Conservation (phyloP, 1,139 yeast genomes). For the Debaryomyces psychrophilus region DNA sequence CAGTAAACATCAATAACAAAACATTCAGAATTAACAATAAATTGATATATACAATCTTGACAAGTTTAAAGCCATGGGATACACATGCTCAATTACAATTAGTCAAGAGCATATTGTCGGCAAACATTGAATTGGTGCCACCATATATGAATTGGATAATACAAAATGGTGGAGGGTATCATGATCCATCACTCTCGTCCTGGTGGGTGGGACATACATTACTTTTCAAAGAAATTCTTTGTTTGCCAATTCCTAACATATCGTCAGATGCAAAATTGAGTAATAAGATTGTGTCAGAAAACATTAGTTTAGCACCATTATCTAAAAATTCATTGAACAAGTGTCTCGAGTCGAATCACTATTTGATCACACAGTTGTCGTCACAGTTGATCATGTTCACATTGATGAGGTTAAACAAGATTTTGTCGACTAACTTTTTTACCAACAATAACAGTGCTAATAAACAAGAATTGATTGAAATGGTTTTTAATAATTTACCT, state of each 20-base stretch:
- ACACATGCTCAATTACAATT: conserved; percentile 63
- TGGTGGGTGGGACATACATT: conserved; percentile 82
- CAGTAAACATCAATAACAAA: conserved; percentile 45
- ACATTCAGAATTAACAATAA: conserved; percentile 67
- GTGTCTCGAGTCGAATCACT: conserved; percentile 56
- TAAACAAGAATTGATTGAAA: conserved; percentile 33
- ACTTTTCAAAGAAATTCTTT: conserved; percentile 59
- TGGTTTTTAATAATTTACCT: conserved; percentile 34
- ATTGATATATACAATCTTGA: conserved; percentile 62
- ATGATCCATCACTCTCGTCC: conserved; percentile 72
- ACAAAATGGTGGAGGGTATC: conserved; percentile 58
- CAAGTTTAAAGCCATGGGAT: conserved; percentile 80
- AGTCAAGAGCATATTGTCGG: conserved; percentile 51
- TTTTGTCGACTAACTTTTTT: conserved; percentile 39
- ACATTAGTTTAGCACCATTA: conserved; percentile 68
- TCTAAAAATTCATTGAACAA: conserved; percentile 60
- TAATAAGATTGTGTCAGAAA: conserved; percentile 44
- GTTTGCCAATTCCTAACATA: conserved; percentile 51
- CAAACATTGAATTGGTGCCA: conserved; percentile 71
- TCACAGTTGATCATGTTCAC: conserved; percentile 60
- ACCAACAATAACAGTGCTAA: conserved; percentile 23
- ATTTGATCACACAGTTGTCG: conserved; percentile 66
- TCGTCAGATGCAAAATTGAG: conserved; percentile 18
- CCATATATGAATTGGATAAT: conserved; percentile 66
- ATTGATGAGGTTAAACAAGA: conserved; percentile 52